A percentile compares a stretch with the other conserved stretches of the same genome.
Conservation (phyloP, 225 moss, liverwort and hornwort species). For the Climacium dendroides region DNA sequence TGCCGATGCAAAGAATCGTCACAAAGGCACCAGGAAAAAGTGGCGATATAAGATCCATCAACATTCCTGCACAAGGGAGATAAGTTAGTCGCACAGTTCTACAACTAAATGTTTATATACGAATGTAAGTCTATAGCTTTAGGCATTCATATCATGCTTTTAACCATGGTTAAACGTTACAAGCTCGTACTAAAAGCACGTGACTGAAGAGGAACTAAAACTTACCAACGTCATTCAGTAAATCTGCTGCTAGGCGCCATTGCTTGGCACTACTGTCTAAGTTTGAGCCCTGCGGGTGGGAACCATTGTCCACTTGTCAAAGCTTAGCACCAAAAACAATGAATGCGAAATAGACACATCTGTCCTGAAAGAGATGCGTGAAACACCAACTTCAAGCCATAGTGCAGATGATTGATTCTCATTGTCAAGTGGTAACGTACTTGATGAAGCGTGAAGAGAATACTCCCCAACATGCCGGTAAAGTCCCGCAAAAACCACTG, state of each 20-base stretch:
- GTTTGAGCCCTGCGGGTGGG: slow-evolving; percentile 60
- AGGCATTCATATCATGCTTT: not conserved
- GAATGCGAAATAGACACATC: not conserved
- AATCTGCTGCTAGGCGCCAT: slow-evolving; percentile 96
- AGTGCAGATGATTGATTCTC: not conserved
- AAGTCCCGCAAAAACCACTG: slow-evolving; percentile 99
- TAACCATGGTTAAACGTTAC: not conserved
- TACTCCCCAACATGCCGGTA: slow-evolving; percentile 96
- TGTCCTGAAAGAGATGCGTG: not conserved
- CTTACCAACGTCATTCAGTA: slow-evolving; percentile 89
- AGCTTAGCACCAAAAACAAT: not conserved
- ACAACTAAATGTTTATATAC: not conserved
- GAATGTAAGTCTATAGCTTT: not conserved
- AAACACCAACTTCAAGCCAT: not conserved
- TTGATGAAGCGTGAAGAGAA: slow-evolving; percentile 88
- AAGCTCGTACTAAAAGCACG: not conserved
- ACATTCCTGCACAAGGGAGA: slow-evolving; percentile 61
- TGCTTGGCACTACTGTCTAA: slow-evolving; percentile 96
- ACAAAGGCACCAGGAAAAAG: slow-evolving; percentile 90
- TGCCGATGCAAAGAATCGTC: slow-evolving; percentile 81
- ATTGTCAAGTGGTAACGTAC: slow-evolving; percentile 21
- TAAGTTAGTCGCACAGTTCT: not conserved
- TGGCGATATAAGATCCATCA: slow-evolving; percentile 97
- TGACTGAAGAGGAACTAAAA: not conserved
- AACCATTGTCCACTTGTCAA: not conserved